Base-by-base conservation (phyloP, 306 rosid species). In the Lotus japonicus region DNA sequence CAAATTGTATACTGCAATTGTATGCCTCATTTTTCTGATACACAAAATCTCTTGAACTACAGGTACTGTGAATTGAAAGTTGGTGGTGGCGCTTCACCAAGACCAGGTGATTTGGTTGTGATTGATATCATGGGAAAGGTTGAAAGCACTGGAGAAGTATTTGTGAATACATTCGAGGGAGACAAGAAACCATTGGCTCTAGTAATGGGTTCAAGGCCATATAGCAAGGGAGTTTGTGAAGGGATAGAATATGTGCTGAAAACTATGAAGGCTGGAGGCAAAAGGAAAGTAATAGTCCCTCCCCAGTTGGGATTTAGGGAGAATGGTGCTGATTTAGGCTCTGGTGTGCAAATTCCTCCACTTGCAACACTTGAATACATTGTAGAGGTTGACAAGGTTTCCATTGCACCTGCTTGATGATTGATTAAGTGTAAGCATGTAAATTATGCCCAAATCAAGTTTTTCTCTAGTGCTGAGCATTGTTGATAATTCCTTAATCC, bases 171-270 rank as follows among this genome's bases (percentile, higher is more conserved):
- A 75, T 86, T 79, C 79, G 96, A 66, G 26, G 72, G 73, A 2
- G 97, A 84, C 9, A 84, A 81, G 74, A 94, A 73, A 78, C 81
- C 97, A 33, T 69, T 94, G 87, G 99, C 97, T 17, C 60, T 94
- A 28, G 90, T 94, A 12, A 68, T 88, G 80, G 97, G 97, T n/a
- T 88, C 95, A 41, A 88, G 96, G 77, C 99, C 99, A 19, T 94
- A 83, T 45, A 84, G 96, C 66, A 94, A 85, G 51, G 99, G 97
- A 68, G 65, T 90, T 39, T 90, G 99, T 82, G 97, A 94, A 84
- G 97, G 99, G 36, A 73, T 94, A 62, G 97, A 94, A 58, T 77
- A 72, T 82, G 88, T 83, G 5, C 54, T 90, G 1, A 84, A 71
- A 68, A 75, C 80, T 42, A 94, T 90, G 97, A 94, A 88, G 77